Evolutionary conservation across 2,329 filamentous ascomycete genomes (phyloP), one percentile per base, ranked within the genome.

Genomic region (Monilinia vaccinii-corymbosi): DNA sequence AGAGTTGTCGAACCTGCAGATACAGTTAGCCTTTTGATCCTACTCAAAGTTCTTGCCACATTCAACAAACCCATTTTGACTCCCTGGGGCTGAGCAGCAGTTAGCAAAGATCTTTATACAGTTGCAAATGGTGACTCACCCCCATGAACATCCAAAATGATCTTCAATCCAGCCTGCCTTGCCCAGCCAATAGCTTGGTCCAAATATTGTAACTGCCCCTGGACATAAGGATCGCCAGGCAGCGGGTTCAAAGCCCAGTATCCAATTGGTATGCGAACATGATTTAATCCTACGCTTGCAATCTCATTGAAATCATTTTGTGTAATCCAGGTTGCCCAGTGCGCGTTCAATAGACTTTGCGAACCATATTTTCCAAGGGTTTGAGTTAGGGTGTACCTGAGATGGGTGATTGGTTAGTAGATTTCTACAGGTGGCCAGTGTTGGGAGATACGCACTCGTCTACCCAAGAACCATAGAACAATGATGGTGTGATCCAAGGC

Each of bases 71-170:
- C 84, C 84, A 63, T 87, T 87, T 66, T 87, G 84, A 8, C 81
- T 85, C 8, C 79, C 78, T 21, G 82, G 81, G 36, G 82, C 82
- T 67, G 18, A 3, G 21, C 18, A 53, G 40, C 76, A 63, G 64
- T 62, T 64, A 56, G 52, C 28, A 8, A 51, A 47, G 13, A 2
- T 16, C 5, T 21, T 42, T 14, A 10, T 18, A 23, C 6, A 40
- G 9, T n/a, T 23, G 11, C 11, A 21, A 45, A 61, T 36, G 28
- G 21, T 28, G 13, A 1, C 78, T 71, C 71, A 82, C 81, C 81
- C 65, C 85, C 85, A 68, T 89, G 86, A 25, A 88, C 73, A 69
- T 89, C 86, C 66, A 89, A 78, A 73, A 86, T 79, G 46, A 88
- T 81, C 68, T 85, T 85, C 52, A 88, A 70, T 4, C 81, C 80